These are phyloP conservation scores for Cryptosporidium meleagridis DNA, from an alignment of 169 alveolate species.

Conservation along the genomic window DNA sequence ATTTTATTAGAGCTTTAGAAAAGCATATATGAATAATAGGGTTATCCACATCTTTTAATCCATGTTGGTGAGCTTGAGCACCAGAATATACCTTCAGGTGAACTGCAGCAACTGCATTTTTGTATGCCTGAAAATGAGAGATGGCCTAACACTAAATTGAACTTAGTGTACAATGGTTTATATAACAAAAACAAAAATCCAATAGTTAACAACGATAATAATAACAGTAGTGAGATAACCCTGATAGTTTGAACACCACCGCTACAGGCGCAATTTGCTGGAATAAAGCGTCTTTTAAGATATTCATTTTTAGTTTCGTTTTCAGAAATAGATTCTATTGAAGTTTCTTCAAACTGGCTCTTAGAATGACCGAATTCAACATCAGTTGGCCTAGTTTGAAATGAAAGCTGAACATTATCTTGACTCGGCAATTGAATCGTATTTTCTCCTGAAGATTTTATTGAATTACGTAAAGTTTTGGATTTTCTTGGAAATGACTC, in stretches of 20 bases:
- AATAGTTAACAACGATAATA: constrained; percentile 29
- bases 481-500: constrained; percentile 29
- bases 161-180: constrained; percentile 47
- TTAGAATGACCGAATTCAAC: constrained; percentile 19
- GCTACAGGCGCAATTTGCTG: constrained; percentile 48
- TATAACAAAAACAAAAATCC: constrained; percentile 62
- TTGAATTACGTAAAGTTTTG: background rate
- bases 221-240: constrained; percentile 27
- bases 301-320: background rate
- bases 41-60: constrained; percentile 38
- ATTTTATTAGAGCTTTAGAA: background rate
- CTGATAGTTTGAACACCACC: constrained; percentile 65
- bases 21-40: background rate
- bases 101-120: constrained; percentile 49
- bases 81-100: constrained; percentile 68
- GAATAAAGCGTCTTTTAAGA: constrained; percentile 20
- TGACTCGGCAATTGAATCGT: background rate
- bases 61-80: constrained; percentile 68
- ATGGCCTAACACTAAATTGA: constrained; percentile 47
- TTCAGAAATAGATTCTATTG: background rate
- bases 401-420: background rate
- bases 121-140: constrained; percentile 67
- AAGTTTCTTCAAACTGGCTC: background rate
- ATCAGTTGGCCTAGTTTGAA: background rate
- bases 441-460: background rate